These are phyloP conservation scores for Eucalyptus marginata DNA, from an alignment of 345 rosid genomes.

Conservation along the genomic window DNA sequence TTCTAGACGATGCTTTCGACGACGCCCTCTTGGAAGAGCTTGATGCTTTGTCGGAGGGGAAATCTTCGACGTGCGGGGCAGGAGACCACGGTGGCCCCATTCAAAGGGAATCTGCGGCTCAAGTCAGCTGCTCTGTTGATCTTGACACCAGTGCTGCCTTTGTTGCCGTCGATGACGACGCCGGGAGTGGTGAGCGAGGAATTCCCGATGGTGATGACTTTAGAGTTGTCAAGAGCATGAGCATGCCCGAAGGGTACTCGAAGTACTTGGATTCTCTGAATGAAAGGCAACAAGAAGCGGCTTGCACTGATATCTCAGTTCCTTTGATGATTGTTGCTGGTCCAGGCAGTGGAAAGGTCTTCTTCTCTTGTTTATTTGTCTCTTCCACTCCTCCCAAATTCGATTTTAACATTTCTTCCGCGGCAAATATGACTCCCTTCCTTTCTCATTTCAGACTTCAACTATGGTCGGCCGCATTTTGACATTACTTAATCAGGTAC, in stretches of 20 bases:
- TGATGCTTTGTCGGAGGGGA: slow-evolving; percentile 46
- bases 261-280: slow-evolving; percentile 61
- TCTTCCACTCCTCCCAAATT: not conserved
- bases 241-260: slow-evolving; percentile 52
- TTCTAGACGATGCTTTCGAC: slow-evolving; percentile 70
- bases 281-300: slow-evolving; percentile 85
- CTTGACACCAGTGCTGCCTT: not conserved
- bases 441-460: slow-evolving; percentile 51
- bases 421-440: slow-evolving; percentile 1
- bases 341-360: slow-evolving; percentile 97
- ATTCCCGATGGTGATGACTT: not conserved
- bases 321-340: slow-evolving; percentile 96
- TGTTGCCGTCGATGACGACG: not conserved
- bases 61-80: slow-evolving; percentile 28
- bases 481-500: slow-evolving; percentile 66
- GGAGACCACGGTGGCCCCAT: not conserved
- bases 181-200: not conserved
- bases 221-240: slow-evolving; percentile 2
- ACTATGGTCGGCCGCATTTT: slow-evolving; percentile 96
- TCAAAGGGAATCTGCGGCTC: not conserved
- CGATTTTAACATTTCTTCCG: not conserved
- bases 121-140: not conserved
- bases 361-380: not conserved
- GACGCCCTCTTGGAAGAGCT: slow-evolving; percentile 58
- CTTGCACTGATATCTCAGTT: slow-evolving; percentile 50